Percentiles rank a stretch among this genome's conserved stretches.
Conservation (phyloP, 148 eudicot genomes). For the Cornus suecica region DNA sequence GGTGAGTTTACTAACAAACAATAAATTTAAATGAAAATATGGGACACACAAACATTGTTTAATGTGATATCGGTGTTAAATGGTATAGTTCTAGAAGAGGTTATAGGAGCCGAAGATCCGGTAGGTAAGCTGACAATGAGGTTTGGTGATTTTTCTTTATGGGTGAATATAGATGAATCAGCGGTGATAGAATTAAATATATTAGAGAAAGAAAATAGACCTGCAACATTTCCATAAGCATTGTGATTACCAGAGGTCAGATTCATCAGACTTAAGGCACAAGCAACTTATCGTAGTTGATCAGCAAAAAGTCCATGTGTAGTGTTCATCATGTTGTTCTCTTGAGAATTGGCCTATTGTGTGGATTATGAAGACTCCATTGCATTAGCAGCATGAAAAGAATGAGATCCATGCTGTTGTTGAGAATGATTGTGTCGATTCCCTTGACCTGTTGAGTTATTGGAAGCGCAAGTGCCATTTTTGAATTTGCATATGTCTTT, state of each 20-base stretch:
- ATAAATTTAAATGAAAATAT: too few relatives aligned
- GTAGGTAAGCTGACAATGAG: conserved; percentile 5
- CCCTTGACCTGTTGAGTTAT: not conserved
- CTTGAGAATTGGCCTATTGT: not conserved
- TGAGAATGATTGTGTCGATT: not conserved
- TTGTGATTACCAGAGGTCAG: conserved; percentile 2
- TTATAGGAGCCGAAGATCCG: conserved; percentile 2
- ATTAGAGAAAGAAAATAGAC: too few relatives aligned
- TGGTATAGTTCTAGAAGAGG: not conserved
- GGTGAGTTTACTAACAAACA: too few relatives aligned
- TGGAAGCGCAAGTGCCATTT: conserved; percentile 2
- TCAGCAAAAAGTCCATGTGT: not conserved
- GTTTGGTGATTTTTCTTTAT: not conserved
- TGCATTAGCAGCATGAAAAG: conserved; percentile 6
- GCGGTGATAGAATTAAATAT: too few relatives aligned
- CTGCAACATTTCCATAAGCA: conserved; percentile 11
- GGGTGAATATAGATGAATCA: conserved; percentile 2
- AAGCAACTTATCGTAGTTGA: not conserved
- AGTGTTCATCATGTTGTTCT: not conserved
- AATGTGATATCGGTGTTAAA: too few relatives aligned
- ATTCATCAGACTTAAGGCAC: conserved; percentile 2
- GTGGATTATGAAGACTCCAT: not conserved
- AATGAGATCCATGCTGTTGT: conserved; percentile 1
- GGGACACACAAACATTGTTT: too few relatives aligned
- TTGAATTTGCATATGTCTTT: not conserved